A percentile compares a stretch with the other conserved stretches of the same genome.
Conservation (phyloP, 805 yeast species). For the Myxozyma kluyveri region DNA sequence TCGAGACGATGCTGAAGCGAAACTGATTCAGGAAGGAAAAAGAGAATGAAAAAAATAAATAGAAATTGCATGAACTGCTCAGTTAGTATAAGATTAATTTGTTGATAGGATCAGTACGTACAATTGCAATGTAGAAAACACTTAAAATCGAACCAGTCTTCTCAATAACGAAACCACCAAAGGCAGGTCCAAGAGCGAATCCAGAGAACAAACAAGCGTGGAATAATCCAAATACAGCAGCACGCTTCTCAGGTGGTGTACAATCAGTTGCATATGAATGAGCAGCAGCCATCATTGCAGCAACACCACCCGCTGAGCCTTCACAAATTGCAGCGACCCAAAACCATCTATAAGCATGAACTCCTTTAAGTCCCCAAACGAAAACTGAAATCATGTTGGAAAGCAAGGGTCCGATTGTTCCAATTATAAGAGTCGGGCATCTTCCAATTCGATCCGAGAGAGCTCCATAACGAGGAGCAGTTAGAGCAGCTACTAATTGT, state of each 20-base stretch:
- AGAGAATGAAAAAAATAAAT: conserved; percentile 10
- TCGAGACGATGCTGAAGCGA: conserved; percentile 18
- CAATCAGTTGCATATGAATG: conserved; percentile 76
- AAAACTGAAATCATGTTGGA: conserved; percentile 9
- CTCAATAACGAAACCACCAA: conserved; percentile 30
- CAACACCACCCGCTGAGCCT: conserved; percentile 61
- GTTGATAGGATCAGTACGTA: too few species aligned
- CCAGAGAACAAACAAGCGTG: conserved; percentile 34
- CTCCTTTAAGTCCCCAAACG: conserved; percentile 12
- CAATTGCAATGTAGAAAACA: conserved; percentile 13
- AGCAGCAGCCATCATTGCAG: conserved; percentile 54
- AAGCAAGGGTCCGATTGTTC: conserved; percentile 15
- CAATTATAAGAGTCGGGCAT: conserved; percentile 14
- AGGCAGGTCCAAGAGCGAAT: conserved; percentile 34
- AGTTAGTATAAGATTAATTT: too few species aligned
- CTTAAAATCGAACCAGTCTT: conserved; percentile 17
- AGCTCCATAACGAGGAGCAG: conserved; percentile 21
- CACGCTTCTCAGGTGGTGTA: conserved; percentile 57
- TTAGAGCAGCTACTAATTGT: conserved; percentile 14
- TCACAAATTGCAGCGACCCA: conserved; percentile 48
- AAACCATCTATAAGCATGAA: conserved; percentile 36
- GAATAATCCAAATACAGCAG: conserved; percentile 35
- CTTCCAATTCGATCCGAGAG: conserved; percentile 29
- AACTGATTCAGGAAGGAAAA: conserved; percentile 27
- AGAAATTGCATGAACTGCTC: conserved; percentile 2